These are phyloP conservation scores for Asterophora lycoperdoides DNA, from an alignment of 768 basidiomycete species.

Conservation along the genomic window DNA sequence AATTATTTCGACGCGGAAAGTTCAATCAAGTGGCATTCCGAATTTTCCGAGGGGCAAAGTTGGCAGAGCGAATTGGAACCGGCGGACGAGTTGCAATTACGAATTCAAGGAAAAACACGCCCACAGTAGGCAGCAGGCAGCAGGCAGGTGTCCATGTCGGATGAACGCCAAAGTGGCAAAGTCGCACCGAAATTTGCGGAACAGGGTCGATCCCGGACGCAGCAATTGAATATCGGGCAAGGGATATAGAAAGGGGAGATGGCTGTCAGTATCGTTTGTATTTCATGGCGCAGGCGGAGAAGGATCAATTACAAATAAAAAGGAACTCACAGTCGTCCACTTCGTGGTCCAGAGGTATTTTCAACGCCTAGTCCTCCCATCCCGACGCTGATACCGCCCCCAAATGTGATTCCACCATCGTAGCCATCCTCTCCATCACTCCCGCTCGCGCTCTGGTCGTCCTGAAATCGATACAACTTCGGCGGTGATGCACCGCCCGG, in stretches of 20 bases:
- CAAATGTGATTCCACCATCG: conserved; percentile 11
- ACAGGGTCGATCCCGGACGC: conserved; percentile 4
- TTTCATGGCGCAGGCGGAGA: neutral
- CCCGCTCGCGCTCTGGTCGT: conserved; percentile 33
- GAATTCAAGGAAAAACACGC: neutral
- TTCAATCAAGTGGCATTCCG: too few relatives aligned
- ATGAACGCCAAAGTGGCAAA: neutral
- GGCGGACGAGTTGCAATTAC: too few relatives aligned
- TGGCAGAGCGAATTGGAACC: neutral
- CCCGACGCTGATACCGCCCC: conserved; percentile 44
- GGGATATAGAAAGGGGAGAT: conserved; percentile 8
- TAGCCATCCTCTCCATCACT: conserved; percentile 37
- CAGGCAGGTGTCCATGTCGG: conserved; percentile 3
- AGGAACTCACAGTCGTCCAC: conserved; percentile 35
- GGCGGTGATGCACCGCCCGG: conserved; percentile 8
- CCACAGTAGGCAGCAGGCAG: conserved; percentile 7
- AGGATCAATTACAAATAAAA: neutral
- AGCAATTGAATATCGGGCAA: neutral
- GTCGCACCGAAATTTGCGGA: conserved; percentile 1
- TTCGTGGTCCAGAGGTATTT: conserved; percentile 26
- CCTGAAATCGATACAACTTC: conserved; percentile 16
- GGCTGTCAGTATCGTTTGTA: conserved; percentile 9
- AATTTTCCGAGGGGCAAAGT: neutral
- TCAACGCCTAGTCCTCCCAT: conserved; percentile 41
- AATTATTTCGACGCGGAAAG: too few relatives aligned